phyloP scores from a whole-genome alignment of 2,329 filamentous ascomycete genomes.

The Aspergillus latus region DNA sequence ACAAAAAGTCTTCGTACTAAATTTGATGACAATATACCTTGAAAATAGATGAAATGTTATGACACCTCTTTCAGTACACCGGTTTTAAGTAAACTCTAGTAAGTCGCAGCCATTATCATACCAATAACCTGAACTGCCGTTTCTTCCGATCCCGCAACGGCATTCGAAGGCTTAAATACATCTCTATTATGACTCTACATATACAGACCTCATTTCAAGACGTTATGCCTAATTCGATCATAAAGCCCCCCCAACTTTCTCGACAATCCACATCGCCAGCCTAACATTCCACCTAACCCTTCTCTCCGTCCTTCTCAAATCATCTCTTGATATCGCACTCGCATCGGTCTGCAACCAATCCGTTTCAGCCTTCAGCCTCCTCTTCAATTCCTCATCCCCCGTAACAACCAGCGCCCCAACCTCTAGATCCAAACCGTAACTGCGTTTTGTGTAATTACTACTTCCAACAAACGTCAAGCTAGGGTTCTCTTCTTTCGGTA shows the following conservation, averaged over 20 bases:
- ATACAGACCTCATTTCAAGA: neutral
- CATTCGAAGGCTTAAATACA: constrained; percentile 4
- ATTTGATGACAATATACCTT: neutral
- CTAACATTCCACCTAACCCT: constrained; percentile 82
- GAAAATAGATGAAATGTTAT: neutral
- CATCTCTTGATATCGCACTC: constrained; percentile 66
- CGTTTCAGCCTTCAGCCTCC: constrained; percentile 74
- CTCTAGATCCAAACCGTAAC: constrained; percentile 89
- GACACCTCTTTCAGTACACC: neutral
- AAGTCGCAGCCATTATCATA: too few relatives aligned
- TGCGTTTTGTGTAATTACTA: constrained; percentile 93
- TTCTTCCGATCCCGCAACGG: neutral
- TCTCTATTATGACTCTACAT: constrained; percentile 4
- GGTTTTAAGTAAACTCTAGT: neutral
- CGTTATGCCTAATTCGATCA: constrained; percentile 48
- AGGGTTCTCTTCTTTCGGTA: constrained; percentile 59
- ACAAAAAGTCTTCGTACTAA: constrained; percentile 9
- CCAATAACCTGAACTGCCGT: neutral
- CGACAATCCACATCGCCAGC: constrained; percentile 91
- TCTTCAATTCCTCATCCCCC: constrained; percentile 68
- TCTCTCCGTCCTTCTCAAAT: constrained; percentile 77
- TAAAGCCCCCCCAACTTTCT: constrained; percentile 80
- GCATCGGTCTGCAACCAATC: constrained; percentile 76
- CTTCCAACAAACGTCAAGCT: constrained; percentile 83
- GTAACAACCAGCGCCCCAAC: constrained; percentile 86